phyloP scores from a whole-genome alignment of 257 asterid species.

The Solanum pimpinellifolium region DNA sequence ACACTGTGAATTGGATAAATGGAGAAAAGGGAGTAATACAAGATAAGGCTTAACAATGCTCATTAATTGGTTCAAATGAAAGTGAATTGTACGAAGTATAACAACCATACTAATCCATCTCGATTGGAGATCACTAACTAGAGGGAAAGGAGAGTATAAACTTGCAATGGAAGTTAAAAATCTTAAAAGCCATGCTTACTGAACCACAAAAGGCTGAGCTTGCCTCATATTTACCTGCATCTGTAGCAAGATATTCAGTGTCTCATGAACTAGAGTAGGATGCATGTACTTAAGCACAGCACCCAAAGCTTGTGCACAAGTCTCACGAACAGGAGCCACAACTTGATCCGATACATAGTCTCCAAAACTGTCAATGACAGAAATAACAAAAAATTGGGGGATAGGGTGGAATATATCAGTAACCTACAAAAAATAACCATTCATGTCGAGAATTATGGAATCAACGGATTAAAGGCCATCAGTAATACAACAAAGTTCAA shows the following conservation, averaged over 20 bases:
- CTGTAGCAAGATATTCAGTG: constrained; percentile 72
- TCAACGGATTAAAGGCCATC: not conserved
- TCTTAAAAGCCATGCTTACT: not conserved
- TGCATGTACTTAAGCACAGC: constrained; percentile 97
- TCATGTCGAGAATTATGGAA: not conserved
- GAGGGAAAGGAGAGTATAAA: not conserved
- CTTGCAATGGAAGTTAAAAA: not conserved
- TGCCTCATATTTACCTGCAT: constrained; percentile 77
- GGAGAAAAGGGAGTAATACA: not conserved
- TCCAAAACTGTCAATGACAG: constrained; percentile 61
- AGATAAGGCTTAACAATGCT: not conserved
- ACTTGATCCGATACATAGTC: constrained; percentile 99
- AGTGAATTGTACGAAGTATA: not conserved
- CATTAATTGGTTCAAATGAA: not conserved
- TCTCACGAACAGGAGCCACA: constrained; percentile 99
- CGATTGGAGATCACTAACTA: not conserved
- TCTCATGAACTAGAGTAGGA: constrained; percentile 61
- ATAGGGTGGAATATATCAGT: not conserved
- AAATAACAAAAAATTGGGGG: not conserved
- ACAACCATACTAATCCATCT: not conserved
- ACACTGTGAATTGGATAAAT: not conserved
- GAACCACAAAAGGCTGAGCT: not conserved
- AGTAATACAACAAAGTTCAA: not conserved
- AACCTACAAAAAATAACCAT: not conserved
- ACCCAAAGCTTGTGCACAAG: constrained; percentile 99